Base-by-base conservation (phyloP, 1,284 basidiomycete genomes). In the Sporisorium sorghi region DNA sequence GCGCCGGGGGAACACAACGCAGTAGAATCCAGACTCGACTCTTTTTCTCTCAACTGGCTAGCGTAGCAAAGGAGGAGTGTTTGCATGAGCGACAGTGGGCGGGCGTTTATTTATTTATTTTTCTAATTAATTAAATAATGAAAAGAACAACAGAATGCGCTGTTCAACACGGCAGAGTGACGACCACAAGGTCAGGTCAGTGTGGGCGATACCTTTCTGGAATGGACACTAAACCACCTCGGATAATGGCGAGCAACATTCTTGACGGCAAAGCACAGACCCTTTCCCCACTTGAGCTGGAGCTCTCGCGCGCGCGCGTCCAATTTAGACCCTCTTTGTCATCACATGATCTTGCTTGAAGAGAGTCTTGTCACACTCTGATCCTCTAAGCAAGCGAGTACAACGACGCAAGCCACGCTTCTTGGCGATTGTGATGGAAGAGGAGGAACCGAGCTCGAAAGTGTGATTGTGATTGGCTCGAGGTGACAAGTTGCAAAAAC, bases 231-330 rank as follows among this genome's bases (percentile, higher is more conserved):
- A n/a, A 8, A n/a, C 17, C 26, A 28, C 14, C 44, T 46, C 44
- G 44, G 44, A 26, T 46, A n/a, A 30, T 30, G 26, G 2, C 1
- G 15, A 9, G 24, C 44, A 40, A n/a, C 46, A 47, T 46, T 46
- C 44, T 46, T 46, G 44, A 28, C 44, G 26, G 44, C 46, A 47
- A 17, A 30, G 26, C 24, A 30, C 28, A 30, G n/a, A 12, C 44
- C 46, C 46, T 28, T 30, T 15, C 26, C 35, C 15, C 15, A 37
- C 35, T 17, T 15, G 35, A 3, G 28, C 46, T 46, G 15, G n/a
- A 44, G 43, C 43, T 44, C 43, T 24, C 23, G n/a, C n/a, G n/a
- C n/a, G 8, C 26, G 26, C 28, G 37, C 37, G 37, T n/a, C 37
- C 37, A 15, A 19, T n/a, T 40, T 19, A n/a, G 37, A 40, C 37